Conservation (phyloP, 2,329 filamentous ascomycete species). For the Pyrenophora graminea region DNA sequence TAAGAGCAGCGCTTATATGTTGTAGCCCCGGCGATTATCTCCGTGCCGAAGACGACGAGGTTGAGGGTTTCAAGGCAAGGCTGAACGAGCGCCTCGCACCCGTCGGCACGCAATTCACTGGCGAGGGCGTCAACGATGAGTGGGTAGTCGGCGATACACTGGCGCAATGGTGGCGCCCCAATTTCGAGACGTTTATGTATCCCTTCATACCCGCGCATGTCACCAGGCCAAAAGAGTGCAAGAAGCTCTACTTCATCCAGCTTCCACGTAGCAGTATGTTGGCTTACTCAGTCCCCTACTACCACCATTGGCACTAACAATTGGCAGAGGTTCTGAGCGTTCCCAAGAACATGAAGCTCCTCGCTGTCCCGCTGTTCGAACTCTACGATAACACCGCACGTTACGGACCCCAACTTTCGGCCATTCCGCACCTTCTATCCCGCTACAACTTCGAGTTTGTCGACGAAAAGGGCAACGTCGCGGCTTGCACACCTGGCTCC, state of each 20-base stretch:
- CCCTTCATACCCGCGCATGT: constrained; percentile 96
- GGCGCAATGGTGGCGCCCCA: constrained; percentile 98
- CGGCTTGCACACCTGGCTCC: constrained; percentile 82
- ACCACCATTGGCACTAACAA: constrained; percentile 21
- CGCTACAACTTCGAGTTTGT: constrained; percentile 98
- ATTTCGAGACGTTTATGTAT: constrained; percentile 99
- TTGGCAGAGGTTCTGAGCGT: constrained; percentile 84
- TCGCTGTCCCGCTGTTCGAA: constrained; percentile 95
- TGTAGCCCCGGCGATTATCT: constrained; percentile 86
- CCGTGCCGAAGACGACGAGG: constrained; percentile 83
- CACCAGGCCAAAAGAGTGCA: constrained; percentile 96
- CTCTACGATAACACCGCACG: constrained; percentile 95
- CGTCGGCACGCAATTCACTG: constrained; percentile 78
- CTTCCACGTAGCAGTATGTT: constrained; percentile 81
- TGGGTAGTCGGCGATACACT: constrained; percentile 95
- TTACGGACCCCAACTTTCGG: constrained; percentile 94
- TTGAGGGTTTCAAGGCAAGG: constrained; percentile 90
- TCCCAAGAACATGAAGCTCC: constrained; percentile 99
- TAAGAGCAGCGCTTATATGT: constrained; percentile 3
- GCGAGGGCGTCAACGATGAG: constrained; percentile 86
- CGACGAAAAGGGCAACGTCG: constrained; percentile 86
- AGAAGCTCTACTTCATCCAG: constrained; percentile 98
- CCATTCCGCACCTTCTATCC: constrained; percentile 92
- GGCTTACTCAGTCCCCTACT: not conserved
- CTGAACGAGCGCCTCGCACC: constrained; percentile 93